These are phyloP conservation scores for Hymenoscyphus scutula DNA, from an alignment of 2,329 filamentous ascomycete genomes.

Conservation along the genomic window DNA sequence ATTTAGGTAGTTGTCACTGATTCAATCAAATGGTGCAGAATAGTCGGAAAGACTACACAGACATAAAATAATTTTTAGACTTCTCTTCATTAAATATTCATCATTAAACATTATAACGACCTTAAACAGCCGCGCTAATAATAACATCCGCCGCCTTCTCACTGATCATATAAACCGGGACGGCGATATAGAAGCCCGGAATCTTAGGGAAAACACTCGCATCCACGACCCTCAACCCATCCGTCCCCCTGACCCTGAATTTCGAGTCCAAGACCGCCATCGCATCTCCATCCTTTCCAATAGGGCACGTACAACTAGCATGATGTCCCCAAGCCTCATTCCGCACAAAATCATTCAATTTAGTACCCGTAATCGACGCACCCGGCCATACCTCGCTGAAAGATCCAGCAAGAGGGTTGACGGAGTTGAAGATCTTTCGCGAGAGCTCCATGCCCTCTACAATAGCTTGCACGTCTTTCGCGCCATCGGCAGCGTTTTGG, in stretches of 20 bases:
- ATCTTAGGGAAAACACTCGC: constrained; percentile 55
- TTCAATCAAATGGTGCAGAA: too few relatives aligned
- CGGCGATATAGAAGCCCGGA: constrained; percentile 49
- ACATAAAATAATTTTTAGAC: too few relatives aligned
- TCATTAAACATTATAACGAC: background rate
- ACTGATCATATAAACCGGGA: constrained; percentile 53
- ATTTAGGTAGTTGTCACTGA: too few relatives aligned
- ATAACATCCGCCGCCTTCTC: constrained; percentile 52
- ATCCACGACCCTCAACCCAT: constrained; percentile 54
- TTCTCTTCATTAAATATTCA: background rate
- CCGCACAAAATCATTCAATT: constrained; percentile 48
- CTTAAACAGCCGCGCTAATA: constrained; percentile 11
- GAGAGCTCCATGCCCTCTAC: constrained; percentile 21
- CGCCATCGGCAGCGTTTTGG: constrained; percentile 40
- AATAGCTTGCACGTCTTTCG: constrained; percentile 24
- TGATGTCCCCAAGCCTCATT: constrained; percentile 50
- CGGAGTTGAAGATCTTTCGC: constrained; percentile 39
- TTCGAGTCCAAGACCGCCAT: constrained; percentile 42
- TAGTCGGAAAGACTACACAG: too few relatives aligned
- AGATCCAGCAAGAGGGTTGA: constrained; percentile 42
- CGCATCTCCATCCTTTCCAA: constrained; percentile 47
- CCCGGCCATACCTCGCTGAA: constrained; percentile 46
- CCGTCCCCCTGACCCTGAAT: constrained; percentile 36
- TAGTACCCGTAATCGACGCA: constrained; percentile 40
- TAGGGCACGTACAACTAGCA: constrained; percentile 37